Percentiles rank a stretch among this genome's conserved stretches.
These are phyloP conservation scores for Graphiopsis chlorocephala DNA, from an alignment of 2,329 filamentous ascomycete genomes.

Conservation along the genomic window DNA sequence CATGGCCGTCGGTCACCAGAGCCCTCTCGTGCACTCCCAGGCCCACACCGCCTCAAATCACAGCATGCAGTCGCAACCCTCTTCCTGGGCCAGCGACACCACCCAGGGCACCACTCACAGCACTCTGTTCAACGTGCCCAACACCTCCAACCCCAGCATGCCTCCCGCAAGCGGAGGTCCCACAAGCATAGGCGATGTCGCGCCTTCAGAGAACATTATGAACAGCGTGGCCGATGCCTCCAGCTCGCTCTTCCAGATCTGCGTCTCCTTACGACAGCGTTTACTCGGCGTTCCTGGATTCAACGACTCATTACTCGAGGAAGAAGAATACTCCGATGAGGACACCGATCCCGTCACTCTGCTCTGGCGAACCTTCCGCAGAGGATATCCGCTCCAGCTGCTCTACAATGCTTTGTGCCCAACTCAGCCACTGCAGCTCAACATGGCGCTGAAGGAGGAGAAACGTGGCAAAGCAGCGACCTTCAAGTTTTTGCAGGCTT, in stretches of 20 bases:
- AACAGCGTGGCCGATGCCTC: constrained; percentile 93
- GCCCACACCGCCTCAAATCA: constrained; percentile 46
- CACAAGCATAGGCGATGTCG: constrained; percentile 56
- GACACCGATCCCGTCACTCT: constrained; percentile 81
- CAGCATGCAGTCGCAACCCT: constrained; percentile 47
- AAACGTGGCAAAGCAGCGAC: constrained; percentile 84
- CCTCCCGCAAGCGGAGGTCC: constrained; percentile 27
- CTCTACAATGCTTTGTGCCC: constrained; percentile 87
- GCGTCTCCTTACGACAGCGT: constrained; percentile 77
- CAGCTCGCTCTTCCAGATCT: constrained; percentile 91
- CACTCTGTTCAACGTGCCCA: constrained; percentile 41
- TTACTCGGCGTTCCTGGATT: constrained; percentile 82
- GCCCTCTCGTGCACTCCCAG: constrained; percentile 42
- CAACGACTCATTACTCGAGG: constrained; percentile 68
- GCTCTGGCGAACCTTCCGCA: constrained; percentile 82
- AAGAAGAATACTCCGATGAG: constrained; percentile 65
- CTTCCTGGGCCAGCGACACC: constrained; percentile 46
- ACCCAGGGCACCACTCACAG: constrained; percentile 46
- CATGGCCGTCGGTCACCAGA: constrained; percentile 25
- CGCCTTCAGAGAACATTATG: constrained; percentile 90
- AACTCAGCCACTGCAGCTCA: constrained; percentile 54
- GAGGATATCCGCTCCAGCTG: constrained; percentile 77
- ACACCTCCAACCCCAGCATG: constrained; percentile 27
- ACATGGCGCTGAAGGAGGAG: constrained; percentile 57
- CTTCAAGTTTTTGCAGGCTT: constrained; percentile 90